Evolutionary conservation across 345 rosid species (phyloP), one percentile per base, ranked within the genome.

Genomic region (Anastatica hierochuntica): DNA sequence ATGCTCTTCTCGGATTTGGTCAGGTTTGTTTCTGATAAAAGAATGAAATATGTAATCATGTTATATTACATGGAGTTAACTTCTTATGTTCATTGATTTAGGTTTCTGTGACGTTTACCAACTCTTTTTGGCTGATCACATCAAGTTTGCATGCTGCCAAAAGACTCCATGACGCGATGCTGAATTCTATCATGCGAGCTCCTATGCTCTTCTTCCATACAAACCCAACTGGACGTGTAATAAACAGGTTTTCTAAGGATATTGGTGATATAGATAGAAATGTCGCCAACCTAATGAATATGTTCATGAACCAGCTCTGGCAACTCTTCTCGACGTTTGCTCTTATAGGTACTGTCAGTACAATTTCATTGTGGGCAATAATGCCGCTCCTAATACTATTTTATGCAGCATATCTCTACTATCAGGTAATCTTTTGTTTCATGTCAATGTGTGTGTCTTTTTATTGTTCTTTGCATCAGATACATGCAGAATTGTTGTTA

Each of bases 161-260:
- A 67, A 81, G 69, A 54, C 66, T 92, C 72, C 98, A 88, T 46
- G 94, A 88, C 41, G 69, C 77, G 10, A 83, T 88, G 94, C 79
- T 92, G 33, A 70, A 63, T 41, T 76, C 95, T 33, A 79, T 92
- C 37, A 60, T 92, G 41, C 77, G 90, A 76, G 96, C 95, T 62
- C 94, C 96, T 13, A 83, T 92, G 95, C 71, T 88, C 48, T 92
- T 92, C 71, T 92, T 92, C 62, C 85, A 88, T 64, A 85, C 98
- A 56, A 92, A 92, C 58, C 96, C 98, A 60, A 80, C 67, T 19
- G 96, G 98, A 26, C 85, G 94, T 9, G 74, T 92, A 43, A 88
- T 92, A 59, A 92, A 92, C 54, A 78, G 96, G 76, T 92, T 92
- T 63, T 83, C 98, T 1, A 92, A 76, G 79, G 96, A 92, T 74